Evolutionary conservation across 2,329 filamentous ascomycete species (phyloP).

Genomic region (Colletotrichum shisoi): DNA sequence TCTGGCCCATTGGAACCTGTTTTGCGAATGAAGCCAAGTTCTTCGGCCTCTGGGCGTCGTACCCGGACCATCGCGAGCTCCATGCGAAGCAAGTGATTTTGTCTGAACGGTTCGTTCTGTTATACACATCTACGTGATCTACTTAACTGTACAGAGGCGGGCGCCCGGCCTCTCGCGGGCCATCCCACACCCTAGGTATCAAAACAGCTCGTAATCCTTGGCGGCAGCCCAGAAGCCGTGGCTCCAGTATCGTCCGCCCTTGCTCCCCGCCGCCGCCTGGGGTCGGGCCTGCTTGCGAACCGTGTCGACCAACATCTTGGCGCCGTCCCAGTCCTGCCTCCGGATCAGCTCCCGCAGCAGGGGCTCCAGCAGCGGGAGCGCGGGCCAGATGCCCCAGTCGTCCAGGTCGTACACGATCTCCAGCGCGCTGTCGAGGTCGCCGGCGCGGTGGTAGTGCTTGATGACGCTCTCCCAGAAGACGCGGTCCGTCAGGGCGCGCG

Average conservation of each 20-base stretch:
- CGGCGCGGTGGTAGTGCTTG: constrained; percentile 33
- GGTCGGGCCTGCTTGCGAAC: constrained; percentile 31
- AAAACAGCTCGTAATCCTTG: constrained; percentile 51
- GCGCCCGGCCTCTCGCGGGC: neutral
- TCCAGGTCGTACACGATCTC: constrained; percentile 57
- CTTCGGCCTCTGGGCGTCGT: no score
- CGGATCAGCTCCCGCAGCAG: constrained; percentile 34
- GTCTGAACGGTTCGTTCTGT: no score
- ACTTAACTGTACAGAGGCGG: neutral
- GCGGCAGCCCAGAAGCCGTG: constrained; percentile 62
- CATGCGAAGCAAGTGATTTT: neutral
- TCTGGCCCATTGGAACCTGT: no score
- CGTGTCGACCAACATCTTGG: constrained; percentile 49
- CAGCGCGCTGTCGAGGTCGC: constrained; percentile 35
- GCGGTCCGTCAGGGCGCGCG: constrained; percentile 41
- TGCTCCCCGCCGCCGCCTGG: constrained; percentile 13
- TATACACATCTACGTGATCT: neutral
- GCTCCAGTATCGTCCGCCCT: constrained; percentile 51
- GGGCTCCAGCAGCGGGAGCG: constrained; percentile 36
- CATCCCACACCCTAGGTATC: neutral
- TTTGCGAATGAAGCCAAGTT: no score
- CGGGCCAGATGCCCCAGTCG: constrained; percentile 44
- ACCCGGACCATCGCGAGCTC: no score
- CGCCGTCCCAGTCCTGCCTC: constrained; percentile 43
- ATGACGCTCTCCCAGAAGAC: constrained; percentile 42